Conservation (phyloP, 331 rosid genomes). For the Telfairia occidentalis region DNA sequence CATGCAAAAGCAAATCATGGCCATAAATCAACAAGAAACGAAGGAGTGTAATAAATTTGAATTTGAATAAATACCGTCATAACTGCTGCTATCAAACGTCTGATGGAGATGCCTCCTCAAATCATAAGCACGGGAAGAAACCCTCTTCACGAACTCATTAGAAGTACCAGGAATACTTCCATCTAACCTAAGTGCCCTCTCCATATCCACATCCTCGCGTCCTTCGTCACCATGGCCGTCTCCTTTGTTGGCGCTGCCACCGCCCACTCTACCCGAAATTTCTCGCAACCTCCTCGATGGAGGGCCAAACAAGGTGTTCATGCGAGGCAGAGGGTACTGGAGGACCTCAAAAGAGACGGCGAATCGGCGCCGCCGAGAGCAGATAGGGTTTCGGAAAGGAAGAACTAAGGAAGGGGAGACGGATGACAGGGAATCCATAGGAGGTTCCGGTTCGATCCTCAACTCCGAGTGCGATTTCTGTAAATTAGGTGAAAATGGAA, state of each 20-base stretch:
- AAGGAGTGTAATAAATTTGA: background rate
- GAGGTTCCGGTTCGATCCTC: background rate
- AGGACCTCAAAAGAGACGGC: slow-evolving; percentile 15
- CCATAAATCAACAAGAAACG: background rate
- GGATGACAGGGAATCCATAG: slow-evolving; percentile 80
- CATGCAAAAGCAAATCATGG: background rate
- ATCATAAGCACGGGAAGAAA: slow-evolving; percentile 93
- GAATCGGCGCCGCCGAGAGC: slow-evolving; percentile 22
- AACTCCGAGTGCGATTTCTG: background rate
- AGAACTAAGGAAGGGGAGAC: slow-evolving; percentile 61
- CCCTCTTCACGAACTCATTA: slow-evolving; percentile 63
- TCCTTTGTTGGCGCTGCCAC: slow-evolving; percentile 11
- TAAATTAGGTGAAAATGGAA: background rate
- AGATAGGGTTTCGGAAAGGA: slow-evolving; percentile 42
- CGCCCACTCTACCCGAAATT: slow-evolving; percentile 26
- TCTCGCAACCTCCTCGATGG: slow-evolving; percentile 16
- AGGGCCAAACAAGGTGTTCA: slow-evolving; percentile 8
- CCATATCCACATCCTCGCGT: slow-evolving; percentile 50
- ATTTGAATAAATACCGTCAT: slow-evolving; percentile 40
- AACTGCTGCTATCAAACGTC: slow-evolving; percentile 70
- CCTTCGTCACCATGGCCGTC: slow-evolving; percentile 21
- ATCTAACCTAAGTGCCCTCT: slow-evolving; percentile 70
- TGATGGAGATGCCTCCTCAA: slow-evolving; percentile 86
- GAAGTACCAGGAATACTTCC: slow-evolving; percentile 73
- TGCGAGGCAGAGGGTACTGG: slow-evolving; percentile 14